phyloP scores from a whole-genome alignment of 1,139 yeast species.

The Ogataea hybrid region DNA sequence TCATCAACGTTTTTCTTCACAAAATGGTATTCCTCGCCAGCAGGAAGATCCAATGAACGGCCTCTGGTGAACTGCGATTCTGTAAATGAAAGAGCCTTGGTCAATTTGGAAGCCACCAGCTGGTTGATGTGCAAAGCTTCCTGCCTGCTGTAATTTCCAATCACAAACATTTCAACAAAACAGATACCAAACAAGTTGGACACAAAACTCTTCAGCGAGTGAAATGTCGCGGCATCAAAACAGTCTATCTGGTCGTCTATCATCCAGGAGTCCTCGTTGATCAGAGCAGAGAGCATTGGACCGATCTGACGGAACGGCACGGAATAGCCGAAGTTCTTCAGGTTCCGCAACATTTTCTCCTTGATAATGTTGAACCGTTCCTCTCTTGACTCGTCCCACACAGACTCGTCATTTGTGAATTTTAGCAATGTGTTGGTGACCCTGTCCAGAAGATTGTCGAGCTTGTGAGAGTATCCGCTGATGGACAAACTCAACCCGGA shows the following conservation, averaged over 20 bases:
- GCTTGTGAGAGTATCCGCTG: slow-evolving; percentile 82
- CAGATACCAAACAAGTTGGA: slow-evolving; percentile 48
- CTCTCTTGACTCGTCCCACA: slow-evolving; percentile 25
- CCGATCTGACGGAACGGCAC: slow-evolving; percentile 79
- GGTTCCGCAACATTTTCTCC: slow-evolving; percentile 59
- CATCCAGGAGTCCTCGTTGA: slow-evolving; percentile 71
- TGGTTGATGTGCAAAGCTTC: slow-evolving; percentile 53
- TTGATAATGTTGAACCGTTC: slow-evolving; percentile 66
- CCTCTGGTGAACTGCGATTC: slow-evolving; percentile 42
- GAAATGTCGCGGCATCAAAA: slow-evolving; percentile 46
- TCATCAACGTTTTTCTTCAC: slow-evolving; percentile 58
- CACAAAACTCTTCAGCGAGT: slow-evolving; percentile 48
- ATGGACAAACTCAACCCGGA: slow-evolving; percentile 71
- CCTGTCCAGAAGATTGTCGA: slow-evolving; percentile 58
- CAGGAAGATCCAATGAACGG: slow-evolving; percentile 50
- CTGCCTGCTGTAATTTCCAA: slow-evolving; percentile 67
- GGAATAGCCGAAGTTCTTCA: slow-evolving; percentile 68
- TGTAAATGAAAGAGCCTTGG: slow-evolving; percentile 24
- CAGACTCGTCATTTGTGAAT: slow-evolving; percentile 39
- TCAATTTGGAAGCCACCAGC: slow-evolving; percentile 35
- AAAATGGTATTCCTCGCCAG: slow-evolving; percentile 44
- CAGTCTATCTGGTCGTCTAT: slow-evolving; percentile 59
- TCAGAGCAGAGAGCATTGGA: slow-evolving; percentile 54
- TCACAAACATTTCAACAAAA: slow-evolving; percentile 68
- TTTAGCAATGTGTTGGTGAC: slow-evolving; percentile 52